Evolutionary conservation across 2,329 filamentous ascomycete species (phyloP).

Genomic region (Aspergillaceae sp.): DNA sequence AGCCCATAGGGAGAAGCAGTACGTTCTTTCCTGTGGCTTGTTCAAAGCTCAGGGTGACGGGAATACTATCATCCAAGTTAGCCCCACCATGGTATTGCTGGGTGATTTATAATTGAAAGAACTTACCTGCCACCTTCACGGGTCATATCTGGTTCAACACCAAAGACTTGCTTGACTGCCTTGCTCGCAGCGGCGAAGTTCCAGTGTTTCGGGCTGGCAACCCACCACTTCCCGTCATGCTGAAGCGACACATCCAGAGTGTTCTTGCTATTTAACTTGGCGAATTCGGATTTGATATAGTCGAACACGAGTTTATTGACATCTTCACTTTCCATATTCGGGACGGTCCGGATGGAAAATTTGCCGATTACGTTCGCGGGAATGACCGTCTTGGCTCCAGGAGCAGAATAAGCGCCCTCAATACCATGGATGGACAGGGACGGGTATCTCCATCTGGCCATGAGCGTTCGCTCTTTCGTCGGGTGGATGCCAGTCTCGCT

Average conservation of each 20-base stretch:
- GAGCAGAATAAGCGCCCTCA: constrained; percentile 87
- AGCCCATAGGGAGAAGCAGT: constrained; percentile 89
- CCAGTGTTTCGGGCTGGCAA: constrained; percentile 95
- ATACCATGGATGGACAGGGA: constrained; percentile 90
- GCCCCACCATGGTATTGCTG: constrained; percentile 50
- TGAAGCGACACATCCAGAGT: constrained; percentile 69
- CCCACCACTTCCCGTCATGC: constrained; percentile 98
- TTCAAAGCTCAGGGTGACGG: constrained; percentile 94
- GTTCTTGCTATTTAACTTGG: constrained; percentile 87
- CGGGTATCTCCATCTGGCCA: constrained; percentile 92
- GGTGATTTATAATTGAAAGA: background rate
- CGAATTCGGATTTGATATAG: constrained; percentile 75
- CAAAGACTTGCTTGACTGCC: constrained; percentile 93
- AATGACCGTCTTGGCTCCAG: constrained; percentile 96
- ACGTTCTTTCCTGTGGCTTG: constrained; percentile 98
- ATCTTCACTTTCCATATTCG: constrained; percentile 88
- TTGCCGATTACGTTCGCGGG: constrained; percentile 96
- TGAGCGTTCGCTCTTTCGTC: constrained; percentile 85
- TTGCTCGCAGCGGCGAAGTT: constrained; percentile 93
- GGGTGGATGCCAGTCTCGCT: constrained; percentile 78
- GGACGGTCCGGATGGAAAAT: constrained; percentile 95
- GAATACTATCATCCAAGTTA: constrained; percentile 69
- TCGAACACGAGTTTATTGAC: constrained; percentile 80
- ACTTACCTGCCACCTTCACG: constrained; percentile 81
- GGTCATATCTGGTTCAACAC: constrained; percentile 87